Evolutionary conservation across 2,329 filamentous ascomycete species (phyloP).

Genomic region (Xylariaceae sp.): DNA sequence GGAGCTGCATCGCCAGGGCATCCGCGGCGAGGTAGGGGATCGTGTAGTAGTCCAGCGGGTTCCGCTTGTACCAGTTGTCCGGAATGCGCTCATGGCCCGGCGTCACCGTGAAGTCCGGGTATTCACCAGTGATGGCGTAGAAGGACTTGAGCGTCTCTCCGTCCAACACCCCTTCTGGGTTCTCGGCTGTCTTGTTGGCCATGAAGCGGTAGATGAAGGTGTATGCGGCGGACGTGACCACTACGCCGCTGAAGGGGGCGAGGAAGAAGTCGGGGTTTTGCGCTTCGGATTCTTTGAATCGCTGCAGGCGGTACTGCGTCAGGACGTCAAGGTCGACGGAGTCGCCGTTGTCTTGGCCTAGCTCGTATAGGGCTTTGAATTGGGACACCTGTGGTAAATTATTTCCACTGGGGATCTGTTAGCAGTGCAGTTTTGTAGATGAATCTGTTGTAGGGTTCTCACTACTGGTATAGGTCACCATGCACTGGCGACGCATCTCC

Average conservation of each 20-base stretch:
- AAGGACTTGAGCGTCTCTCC: constrained; percentile 8
- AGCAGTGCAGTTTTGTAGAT: background rate
- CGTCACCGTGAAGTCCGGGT: constrained; percentile 4
- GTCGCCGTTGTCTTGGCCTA: background rate
- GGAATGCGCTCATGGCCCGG: constrained; percentile 7
- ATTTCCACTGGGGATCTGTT: background rate
- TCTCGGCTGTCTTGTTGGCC: constrained; percentile 8
- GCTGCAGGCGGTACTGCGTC: background rate
- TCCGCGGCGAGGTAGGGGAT: constrained; percentile 3
- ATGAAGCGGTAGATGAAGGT: constrained; percentile 9
- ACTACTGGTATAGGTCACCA: constrained; percentile 11
- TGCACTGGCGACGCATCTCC: too few relatives aligned
- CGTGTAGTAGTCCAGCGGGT: constrained; percentile 5
- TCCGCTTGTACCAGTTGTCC: constrained; percentile 9
- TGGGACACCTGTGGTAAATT: background rate
- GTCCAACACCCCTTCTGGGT: constrained; percentile 3
- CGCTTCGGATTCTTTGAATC: background rate
- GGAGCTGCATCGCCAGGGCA: constrained; percentile 1
- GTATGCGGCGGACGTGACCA: constrained; percentile 1
- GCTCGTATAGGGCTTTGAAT: background rate
- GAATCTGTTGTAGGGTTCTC: background rate
- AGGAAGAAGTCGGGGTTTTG: constrained; percentile 3
- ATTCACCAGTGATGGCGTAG: constrained; percentile 5
- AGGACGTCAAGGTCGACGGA: constrained; percentile 1
- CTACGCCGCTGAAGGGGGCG: constrained; percentile 3